Percentiles rank a stretch among this genome's conserved stretches.
phyloP scores from a whole-genome alignment of 2,329 filamentous ascomycete species.

The Aspergillus unguis region DNA sequence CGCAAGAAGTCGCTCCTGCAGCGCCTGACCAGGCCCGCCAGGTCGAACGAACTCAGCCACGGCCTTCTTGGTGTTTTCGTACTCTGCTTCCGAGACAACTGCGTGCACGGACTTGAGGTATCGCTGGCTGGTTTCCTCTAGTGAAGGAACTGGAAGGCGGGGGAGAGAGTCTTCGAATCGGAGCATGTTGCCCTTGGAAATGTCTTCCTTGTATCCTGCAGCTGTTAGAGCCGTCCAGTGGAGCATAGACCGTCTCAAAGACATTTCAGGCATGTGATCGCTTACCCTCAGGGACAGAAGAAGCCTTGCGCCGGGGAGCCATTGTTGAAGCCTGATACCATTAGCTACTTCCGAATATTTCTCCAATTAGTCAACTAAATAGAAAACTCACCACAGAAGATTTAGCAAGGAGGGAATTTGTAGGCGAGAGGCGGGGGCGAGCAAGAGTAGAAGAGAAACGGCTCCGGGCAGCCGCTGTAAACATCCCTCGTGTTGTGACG shows the following conservation, averaged over 20 bases:
- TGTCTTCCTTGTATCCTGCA: conserved; percentile 62
- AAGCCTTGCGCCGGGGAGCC: conserved; percentile 43
- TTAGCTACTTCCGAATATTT: conserved; percentile 14
- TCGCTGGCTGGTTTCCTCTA: conserved; percentile 62
- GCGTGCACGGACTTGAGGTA: conserved; percentile 67
- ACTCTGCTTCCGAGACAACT: conserved; percentile 58
- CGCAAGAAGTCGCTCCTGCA: conserved; percentile 84
- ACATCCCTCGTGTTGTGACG: conserved; percentile 38
- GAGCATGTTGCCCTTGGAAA: conserved; percentile 62
- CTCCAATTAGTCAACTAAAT: neutral
- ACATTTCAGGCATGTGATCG: conserved; percentile 20
- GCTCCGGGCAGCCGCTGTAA: conserved; percentile 43
- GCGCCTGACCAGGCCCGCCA: conserved; percentile 74
- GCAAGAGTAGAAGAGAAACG: conserved; percentile 39
- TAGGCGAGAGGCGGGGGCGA: conserved; percentile 37
- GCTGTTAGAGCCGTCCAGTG: neutral
- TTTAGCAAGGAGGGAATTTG: conserved; percentile 32
- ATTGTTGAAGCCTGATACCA: conserved; percentile 35
- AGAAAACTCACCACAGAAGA: conserved; percentile 29
- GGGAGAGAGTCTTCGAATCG: conserved; percentile 65
- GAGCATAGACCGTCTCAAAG: neutral
- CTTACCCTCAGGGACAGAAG: conserved; percentile 47
- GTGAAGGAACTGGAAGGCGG: conserved; percentile 58
- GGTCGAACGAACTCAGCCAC: conserved; percentile 85
- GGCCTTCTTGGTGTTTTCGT: conserved; percentile 66